Evolutionary conservation across 2,329 filamentous ascomycete genomes (phyloP), one percentile per base, ranked within the genome.

Genomic region (Fusarium irregulare): DNA sequence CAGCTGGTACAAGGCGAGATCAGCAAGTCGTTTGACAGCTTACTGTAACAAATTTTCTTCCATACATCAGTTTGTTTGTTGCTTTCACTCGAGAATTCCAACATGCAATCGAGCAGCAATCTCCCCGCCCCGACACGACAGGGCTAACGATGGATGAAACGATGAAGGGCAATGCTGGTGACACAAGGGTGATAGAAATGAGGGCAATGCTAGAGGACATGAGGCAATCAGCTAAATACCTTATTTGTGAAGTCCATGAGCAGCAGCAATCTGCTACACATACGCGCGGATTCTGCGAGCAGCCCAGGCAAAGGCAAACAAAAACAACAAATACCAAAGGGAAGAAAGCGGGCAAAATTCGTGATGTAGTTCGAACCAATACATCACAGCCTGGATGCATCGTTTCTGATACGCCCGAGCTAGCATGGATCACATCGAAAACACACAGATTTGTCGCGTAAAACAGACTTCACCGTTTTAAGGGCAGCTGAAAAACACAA

Each of bases 1-100:
- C 1, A 2, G 9, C 5, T n/a, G 5, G 16, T 11, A 5, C 16
- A 37, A n/a, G 5, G 1, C 5, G 9, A 37, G 16, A n/a, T 11
- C 34, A 37, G 9, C 6, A n/a, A 37, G 18, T 37, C 18, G 9
- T 10, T 37, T 37, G 9, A n/a, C 3, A 34, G 16, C 32, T 11
- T n/a, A 37, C 16, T 37, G 9, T 3, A 37, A 11, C 16, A 7
- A 11, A 6, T n/a, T 11, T 4, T n/a, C 34, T 6, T 37, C 34
- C 1, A 37, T 37, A 11, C 3, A 11, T 37, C 5, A n/a, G 9
- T n/a, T 3, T 2, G 16, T 37, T 37, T 11, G 9, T n/a, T 37
- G 16, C 34, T 37, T 37, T 37, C 34, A 37, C 16, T 11, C 9
- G 18, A 11, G 16, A 6, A 11, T 37, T 11, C 3, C 16, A 37